Evolutionary conservation across 495 filamentous ascomycete genomes (phyloP).

Genomic region (Annulohypoxylon bovei): DNA sequence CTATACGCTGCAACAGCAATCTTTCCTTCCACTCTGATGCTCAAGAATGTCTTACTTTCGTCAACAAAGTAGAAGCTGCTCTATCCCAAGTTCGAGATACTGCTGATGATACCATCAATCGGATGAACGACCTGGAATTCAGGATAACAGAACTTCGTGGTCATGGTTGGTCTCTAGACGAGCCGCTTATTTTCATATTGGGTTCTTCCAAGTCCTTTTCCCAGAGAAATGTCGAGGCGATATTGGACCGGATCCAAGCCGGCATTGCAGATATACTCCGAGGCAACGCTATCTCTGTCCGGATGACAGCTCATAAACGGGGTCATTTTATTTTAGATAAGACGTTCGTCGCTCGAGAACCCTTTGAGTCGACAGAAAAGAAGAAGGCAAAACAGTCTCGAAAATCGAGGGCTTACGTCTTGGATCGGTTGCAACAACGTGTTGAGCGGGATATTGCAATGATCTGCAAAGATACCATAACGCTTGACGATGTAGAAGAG

Average conservation of each 20-base stretch:
- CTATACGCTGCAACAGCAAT: constrained; percentile 50
- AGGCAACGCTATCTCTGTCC: constrained; percentile 53
- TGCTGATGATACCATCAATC: constrained; percentile 47
- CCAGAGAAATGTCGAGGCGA: constrained; percentile 52
- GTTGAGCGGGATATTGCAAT: constrained; percentile 56
- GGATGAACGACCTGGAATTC: constrained; percentile 55
- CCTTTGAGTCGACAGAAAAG: constrained; percentile 33
- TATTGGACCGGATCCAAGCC: constrained; percentile 57
- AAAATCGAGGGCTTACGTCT: constrained; percentile 45
- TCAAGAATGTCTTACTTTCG: constrained; percentile 51
- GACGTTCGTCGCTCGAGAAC: constrained; percentile 54
- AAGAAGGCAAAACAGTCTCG: constrained; percentile 26
- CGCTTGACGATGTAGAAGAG: constrained; percentile 52
- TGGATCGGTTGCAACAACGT: constrained; percentile 49
- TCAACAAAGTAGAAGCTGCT: constrained; percentile 43
- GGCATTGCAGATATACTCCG: constrained; percentile 57
- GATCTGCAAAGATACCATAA: constrained; percentile 58
- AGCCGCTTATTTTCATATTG: constrained; percentile 51
- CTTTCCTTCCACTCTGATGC: constrained; percentile 51
- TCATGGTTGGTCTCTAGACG: constrained; percentile 50
- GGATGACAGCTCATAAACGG: constrained; percentile 56
- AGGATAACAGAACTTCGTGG: constrained; percentile 54
- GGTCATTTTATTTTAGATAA: constrained; percentile 59
- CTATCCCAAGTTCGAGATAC: constrained; percentile 45
- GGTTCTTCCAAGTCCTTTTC: constrained; percentile 47